A percentile compares a stretch with the other conserved stretches of the same genome.
phyloP scores from a whole-genome alignment of 1,284 basidiomycete species.

The Tremellales sp. region DNA sequence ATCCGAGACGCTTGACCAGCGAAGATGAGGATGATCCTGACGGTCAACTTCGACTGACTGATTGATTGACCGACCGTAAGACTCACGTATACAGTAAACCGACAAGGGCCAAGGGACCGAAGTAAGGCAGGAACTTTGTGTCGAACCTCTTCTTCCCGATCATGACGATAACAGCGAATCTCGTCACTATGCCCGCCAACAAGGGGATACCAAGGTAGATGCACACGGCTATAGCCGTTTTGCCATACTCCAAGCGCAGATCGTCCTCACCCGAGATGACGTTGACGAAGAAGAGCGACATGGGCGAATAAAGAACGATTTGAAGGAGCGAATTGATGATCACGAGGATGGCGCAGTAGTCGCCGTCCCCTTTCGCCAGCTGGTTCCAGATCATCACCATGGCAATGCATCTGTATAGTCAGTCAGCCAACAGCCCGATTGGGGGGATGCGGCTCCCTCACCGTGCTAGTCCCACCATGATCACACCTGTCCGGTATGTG shows the following conservation, averaged over 20 bases:
- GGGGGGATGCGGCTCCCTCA: slow-evolving; percentile 13
- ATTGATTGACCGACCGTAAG: neutral
- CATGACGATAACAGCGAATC: slow-evolving; percentile 55
- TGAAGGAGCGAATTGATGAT: slow-evolving; percentile 62
- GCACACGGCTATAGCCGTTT: slow-evolving; percentile 66
- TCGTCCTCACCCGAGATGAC: slow-evolving; percentile 55
- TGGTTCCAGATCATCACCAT: slow-evolving; percentile 84
- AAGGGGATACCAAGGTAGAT: slow-evolving; percentile 71
- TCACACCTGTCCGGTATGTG: slow-evolving; percentile 53
- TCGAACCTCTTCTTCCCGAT: slow-evolving; percentile 56
- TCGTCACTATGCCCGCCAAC: slow-evolving; percentile 64
- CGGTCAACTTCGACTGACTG: slow-evolving; percentile 20
- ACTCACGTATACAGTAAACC: slow-evolving; percentile 58
- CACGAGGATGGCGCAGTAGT: slow-evolving; percentile 70
- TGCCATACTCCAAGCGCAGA: slow-evolving; percentile 61
- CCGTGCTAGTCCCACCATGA: slow-evolving; percentile 59
- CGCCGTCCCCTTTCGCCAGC: slow-evolving; percentile 67
- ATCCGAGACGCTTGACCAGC: slow-evolving; percentile 63
- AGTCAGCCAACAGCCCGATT: neutral
- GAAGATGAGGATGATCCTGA: slow-evolving; percentile 63
- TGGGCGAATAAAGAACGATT: slow-evolving; percentile 72
- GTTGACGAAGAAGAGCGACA: slow-evolving; percentile 71
- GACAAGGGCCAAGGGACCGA: slow-evolving; percentile 67
- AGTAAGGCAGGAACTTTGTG: slow-evolving; percentile 61
- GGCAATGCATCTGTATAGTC: slow-evolving; percentile 54